Evolutionary conservation across 1,284 basidiomycete species (phyloP).

Genomic region (Ganoderma sinense): DNA sequence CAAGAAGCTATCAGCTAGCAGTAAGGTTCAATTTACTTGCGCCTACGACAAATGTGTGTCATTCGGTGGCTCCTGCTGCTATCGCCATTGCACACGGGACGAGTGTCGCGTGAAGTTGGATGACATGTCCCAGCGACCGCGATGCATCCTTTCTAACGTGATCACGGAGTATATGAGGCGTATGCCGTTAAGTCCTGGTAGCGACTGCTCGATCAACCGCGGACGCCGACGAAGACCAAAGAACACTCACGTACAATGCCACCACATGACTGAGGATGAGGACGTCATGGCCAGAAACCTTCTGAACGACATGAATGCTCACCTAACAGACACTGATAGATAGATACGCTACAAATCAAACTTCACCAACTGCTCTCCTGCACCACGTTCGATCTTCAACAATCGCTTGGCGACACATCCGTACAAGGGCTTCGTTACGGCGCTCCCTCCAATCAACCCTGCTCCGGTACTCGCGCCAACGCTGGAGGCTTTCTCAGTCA

Average conservation of each 20-base stretch:
- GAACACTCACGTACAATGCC: background rate
- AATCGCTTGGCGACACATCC: constrained; percentile 77
- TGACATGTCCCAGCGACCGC: background rate
- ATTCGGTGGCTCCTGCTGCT: background rate
- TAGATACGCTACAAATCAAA: constrained; percentile 58
- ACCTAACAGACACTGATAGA: background rate
- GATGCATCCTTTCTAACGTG: constrained; percentile 3
- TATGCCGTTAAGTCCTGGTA: background rate
- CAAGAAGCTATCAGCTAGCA: background rate
- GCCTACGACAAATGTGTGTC: background rate
- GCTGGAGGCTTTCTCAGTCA: constrained; percentile 49
- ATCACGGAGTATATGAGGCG: background rate
- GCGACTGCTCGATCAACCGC: background rate
- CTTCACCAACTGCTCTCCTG: constrained; percentile 74
- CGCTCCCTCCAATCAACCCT: constrained; percentile 44
- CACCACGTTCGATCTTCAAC: constrained; percentile 75
- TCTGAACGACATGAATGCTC: background rate
- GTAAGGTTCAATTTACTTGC: constrained; percentile 5
- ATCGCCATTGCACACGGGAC: background rate
- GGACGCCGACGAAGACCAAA: background rate
- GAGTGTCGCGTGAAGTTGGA: background rate
- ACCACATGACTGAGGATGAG: background rate
- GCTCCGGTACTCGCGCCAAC: constrained; percentile 42
- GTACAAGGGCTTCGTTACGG: constrained; percentile 63
- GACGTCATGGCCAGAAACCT: background rate